Evolutionary conservation across 2,329 filamentous ascomycete genomes (phyloP), one percentile per base, ranked within the genome.

Genomic region (Lojkania enalia): DNA sequence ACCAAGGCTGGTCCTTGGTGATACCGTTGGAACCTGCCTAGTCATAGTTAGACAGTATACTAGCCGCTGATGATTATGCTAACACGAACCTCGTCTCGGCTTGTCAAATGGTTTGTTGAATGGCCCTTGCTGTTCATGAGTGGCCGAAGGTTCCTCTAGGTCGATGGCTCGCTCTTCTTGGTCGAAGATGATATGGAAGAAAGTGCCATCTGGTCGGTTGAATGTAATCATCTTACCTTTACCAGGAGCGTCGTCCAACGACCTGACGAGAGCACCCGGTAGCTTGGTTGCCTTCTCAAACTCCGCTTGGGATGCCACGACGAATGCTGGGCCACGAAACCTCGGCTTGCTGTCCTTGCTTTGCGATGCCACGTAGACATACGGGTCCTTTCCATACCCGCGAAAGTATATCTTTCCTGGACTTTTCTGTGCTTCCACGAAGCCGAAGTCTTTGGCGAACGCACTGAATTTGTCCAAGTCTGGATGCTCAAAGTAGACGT

Each of bases 351-450:
- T 64, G 3, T 74, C 70, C 38, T 69, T 70, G 44, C 70, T n/a
- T n/a, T n/a, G n/a, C n/a, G n/a, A 67, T 40, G 78, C 72, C 4
- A 12, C 12, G 18, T 82, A 68, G 4, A 81, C 64, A 58, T 78
- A 82, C 2, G 79, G 78, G 51, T 83, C 79, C 5, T 63, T 66
- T 15, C 81, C 80, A 57, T 82, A 82, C 14, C 81, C 81, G 20
- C 78, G 74, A 57, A 76, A 82, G 63, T 77, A 84, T 19, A 78
- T 77, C 19, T 20, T 3, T 16, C 44, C 40, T 27, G 27, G 20
- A 4, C 4, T 35, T 5, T 35, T 23, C 20, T 40, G 25, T 5
- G 35, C 27, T 13, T 18, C 45, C 4, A 16, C 7, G 12, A 51
- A 18, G 9, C 48, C 48, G 23, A 51, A 51, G 21, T 51, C 38